phyloP scores from a whole-genome alignment of 148 eudicot species.

The Rhododendron williamsianum region DNA sequence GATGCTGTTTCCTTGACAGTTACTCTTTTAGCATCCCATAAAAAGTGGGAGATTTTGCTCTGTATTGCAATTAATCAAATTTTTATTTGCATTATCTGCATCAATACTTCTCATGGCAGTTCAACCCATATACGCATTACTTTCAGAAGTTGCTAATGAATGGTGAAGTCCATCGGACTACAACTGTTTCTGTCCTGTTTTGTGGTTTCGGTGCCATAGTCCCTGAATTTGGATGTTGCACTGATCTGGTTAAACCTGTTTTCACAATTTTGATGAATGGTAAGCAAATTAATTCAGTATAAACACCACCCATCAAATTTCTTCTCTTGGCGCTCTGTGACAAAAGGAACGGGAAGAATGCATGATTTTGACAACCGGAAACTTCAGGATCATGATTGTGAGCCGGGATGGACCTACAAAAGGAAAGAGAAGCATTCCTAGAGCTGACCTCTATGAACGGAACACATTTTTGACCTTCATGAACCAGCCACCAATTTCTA shows the following conservation, averaged over 20 bases:
- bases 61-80: not conserved
- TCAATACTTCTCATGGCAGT: not conserved
- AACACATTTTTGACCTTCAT: not conserved
- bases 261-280: not conserved
- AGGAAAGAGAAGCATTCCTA: not conserved
- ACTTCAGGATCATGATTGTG: not conserved
- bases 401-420: not conserved
- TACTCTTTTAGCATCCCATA: not conserved
- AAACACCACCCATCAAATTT: too few relatives aligned
- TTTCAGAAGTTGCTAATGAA: not conserved
- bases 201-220: not conserved
- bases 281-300: too few relatives aligned
- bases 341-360: not conserved
- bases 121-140: not conserved
- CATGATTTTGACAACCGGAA: not conserved
- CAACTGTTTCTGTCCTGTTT: not conserved
- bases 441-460: not conserved
- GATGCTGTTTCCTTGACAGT: slow-evolving; percentile 4
- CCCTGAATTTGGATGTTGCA: not conserved
- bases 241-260: not conserved
- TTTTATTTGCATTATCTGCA: not conserved
- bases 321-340: too few relatives aligned
- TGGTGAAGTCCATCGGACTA: not conserved
- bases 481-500: not conserved
- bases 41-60: slow-evolving; percentile 4